Evolutionary conservation across 2,329 filamentous ascomycete species (phyloP), one percentile per base, ranked within the genome.

Genomic region (Trichophyton schoenleinii): DNA sequence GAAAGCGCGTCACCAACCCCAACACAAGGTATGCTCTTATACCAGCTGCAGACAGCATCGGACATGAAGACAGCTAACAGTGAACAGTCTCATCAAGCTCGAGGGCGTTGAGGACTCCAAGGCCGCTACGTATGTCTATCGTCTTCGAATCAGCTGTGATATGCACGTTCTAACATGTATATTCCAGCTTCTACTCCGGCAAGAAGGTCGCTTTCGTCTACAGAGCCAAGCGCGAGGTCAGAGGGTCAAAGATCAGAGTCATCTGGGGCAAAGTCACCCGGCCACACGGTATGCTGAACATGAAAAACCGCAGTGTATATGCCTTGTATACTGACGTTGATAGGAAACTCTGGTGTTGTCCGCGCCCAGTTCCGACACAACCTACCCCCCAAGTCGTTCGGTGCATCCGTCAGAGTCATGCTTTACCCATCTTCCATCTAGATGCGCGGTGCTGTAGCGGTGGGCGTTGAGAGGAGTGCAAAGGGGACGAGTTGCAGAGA

Each of bases 181-280:
- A 58, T 8, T 58, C 63, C 66, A 80, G 77, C 81, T 96, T 96
- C 88, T 99, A 99, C 83, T 83, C 90, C 70, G 94, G 94, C 81
- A 99, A 99, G 88, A 91, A 91, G 83, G 86, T 97, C 78, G 94
- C 94, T 78, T 99, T 91, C 80, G 91, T 99, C 80, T 99, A 97
- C 86, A 90, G 91, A 76, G 92, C 87, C 72, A 87, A 89, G 80
- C 91, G 87, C 81, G 90, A 96, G 83, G 84, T 96, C 75, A 89
- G 92, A 74, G 94, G 94, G 77, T 92, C 91, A 78, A 97, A 97
- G 87, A 95, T 97, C 81, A 87, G 92, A 76, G 88, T 97, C 72
- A 96, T 97, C 83, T 97, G 91, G 91, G 92, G 92, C 83, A 96
- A 96, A 84, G 87, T 97, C 77, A 95, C 90, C 77, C 84, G 91